Conservation (phyloP, 352 stramenopile species). For the Globisporangium orthogonon region DNA sequence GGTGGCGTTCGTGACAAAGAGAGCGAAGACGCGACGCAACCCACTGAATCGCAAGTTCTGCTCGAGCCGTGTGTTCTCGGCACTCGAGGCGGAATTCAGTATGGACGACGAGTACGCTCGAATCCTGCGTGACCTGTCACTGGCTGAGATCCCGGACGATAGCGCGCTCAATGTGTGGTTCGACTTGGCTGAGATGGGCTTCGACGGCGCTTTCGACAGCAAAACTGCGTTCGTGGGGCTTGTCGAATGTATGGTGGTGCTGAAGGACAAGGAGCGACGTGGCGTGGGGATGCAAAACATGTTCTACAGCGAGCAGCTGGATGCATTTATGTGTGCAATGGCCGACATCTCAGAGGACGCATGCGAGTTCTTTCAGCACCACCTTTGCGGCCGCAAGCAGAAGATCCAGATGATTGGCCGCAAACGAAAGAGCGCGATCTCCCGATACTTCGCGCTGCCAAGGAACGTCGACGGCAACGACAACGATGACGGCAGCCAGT, state of each 20-base stretch:
- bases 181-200: conserved; percentile 60
- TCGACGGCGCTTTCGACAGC: conserved; percentile 50
- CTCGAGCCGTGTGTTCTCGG: conserved; percentile 37
- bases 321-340: conserved; percentile 62
- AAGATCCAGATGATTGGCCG: conserved; percentile 23
- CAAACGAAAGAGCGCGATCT: conserved; percentile 22
- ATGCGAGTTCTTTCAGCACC: conserved; percentile 66
- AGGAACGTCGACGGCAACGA: not conserved
- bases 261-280: conserved; percentile 72
- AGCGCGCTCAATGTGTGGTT: conserved; percentile 51
- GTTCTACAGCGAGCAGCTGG: conserved; percentile 55
- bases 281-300: conserved; percentile 81
- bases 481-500: not conserved
- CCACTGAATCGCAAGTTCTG: conserved; percentile 58
- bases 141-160: conserved; percentile 33
- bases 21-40: conserved; percentile 23
- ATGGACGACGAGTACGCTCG: conserved; percentile 47
- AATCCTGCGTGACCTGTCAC: conserved; percentile 47
- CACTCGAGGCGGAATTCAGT: conserved; percentile 49
- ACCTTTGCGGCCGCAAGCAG: conserved; percentile 60
- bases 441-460: not conserved
- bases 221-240: conserved; percentile 60
- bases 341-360: conserved; percentile 46
- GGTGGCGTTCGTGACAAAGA: conserved; percentile 30
- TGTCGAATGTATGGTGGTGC: conserved; percentile 59